Evolutionary conservation across 2,329 filamentous ascomycete species (phyloP), one percentile per base, ranked within the genome.

Genomic region (Aspergillus thermomutatus): DNA sequence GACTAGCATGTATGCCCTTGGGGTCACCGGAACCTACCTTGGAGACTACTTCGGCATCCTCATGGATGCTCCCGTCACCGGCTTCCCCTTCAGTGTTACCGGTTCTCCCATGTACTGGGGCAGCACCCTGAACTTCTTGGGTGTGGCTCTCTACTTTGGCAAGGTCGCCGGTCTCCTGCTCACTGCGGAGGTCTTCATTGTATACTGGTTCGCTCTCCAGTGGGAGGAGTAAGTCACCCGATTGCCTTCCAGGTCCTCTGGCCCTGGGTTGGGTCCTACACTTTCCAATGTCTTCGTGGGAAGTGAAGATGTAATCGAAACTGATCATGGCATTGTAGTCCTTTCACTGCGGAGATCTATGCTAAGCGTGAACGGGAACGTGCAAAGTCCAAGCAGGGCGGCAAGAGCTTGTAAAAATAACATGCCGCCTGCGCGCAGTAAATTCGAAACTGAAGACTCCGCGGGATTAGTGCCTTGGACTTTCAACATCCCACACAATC

Each of bases 11-110:
- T 97, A 87, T 86, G 89, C 87, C 34, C 86, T 99, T 43, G 94
- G 94, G 56, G 86, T 99, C 69, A 97, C 92, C 0, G 94, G 94
- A 61, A 99, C 94, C 40, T 99, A 97, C 73, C 82, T 99, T 37
- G 94, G 94, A 66, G 94, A 99, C 80, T 99, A 99, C 82, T 99
- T 97, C 72, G 94, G 94, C 66, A 97, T 97, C 73, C 82, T 99
- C 64, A 96, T 97, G 92, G 93, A 97, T 72, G 80, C 88, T 65
- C 93, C 93, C 68, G 92, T 99, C 52, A 96, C 92, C 11, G 89
- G 90, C 14, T 99, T 99, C 73, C 94, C 94, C 2, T 99, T 99
- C 83, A 97, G 90, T 75, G 83, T 97, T 59, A 92, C 88, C 54
- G 85, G 86, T 63, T 89, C 91, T 52, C 94, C 94, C 60, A 99